phyloP scores from a whole-genome alignment of 129 eudicot genomes.

The Sambucus nigra region DNA sequence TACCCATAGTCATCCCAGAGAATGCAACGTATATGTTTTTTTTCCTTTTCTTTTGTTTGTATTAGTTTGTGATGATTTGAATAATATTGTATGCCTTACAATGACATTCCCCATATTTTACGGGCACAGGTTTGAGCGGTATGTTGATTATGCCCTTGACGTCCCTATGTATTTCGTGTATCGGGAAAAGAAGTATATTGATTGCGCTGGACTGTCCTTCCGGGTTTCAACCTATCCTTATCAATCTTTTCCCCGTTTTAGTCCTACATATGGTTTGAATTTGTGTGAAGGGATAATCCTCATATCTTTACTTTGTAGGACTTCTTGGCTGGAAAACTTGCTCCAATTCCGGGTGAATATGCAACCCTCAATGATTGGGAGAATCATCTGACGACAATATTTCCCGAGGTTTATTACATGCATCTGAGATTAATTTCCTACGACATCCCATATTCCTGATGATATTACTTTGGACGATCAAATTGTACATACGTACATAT shows the following conservation, averaged over 20 bases:
- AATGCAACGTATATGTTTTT: too few species aligned
- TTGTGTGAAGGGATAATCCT: not conserved
- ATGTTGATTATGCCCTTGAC: conserved; percentile 96
- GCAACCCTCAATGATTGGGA: conserved; percentile 96
- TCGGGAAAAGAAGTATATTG: conserved; percentile 70
- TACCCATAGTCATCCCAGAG: too few species aligned
- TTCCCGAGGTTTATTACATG: conserved; percentile 65
- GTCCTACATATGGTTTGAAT: conserved; percentile 1
- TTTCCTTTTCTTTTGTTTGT: not conserved
- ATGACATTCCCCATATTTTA: conserved; percentile 10
- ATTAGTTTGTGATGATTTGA: not conserved
- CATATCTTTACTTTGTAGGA: conserved; percentile 37
- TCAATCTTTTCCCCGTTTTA: not conserved
- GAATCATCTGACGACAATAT: conserved; percentile 87
- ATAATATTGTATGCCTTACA: not conserved
- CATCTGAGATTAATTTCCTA: not conserved
- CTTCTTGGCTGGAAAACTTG: conserved; percentile 75
- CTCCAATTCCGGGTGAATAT: conserved; percentile 80
- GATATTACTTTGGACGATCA: not conserved
- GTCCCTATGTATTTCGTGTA: conserved; percentile 96
- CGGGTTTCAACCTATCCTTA: conserved; percentile 48
- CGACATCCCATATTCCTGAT: not conserved
- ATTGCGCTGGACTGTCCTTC: conserved; percentile 87
- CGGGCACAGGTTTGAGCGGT: conserved; percentile 78
- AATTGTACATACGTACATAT: not conserved